A percentile compares a stretch with the other conserved stretches of the same genome.
These are phyloP conservation scores for Sporothrix brasiliensis DNA, from an alignment of 2,329 filamentous ascomycete species.

Conservation along the genomic window DNA sequence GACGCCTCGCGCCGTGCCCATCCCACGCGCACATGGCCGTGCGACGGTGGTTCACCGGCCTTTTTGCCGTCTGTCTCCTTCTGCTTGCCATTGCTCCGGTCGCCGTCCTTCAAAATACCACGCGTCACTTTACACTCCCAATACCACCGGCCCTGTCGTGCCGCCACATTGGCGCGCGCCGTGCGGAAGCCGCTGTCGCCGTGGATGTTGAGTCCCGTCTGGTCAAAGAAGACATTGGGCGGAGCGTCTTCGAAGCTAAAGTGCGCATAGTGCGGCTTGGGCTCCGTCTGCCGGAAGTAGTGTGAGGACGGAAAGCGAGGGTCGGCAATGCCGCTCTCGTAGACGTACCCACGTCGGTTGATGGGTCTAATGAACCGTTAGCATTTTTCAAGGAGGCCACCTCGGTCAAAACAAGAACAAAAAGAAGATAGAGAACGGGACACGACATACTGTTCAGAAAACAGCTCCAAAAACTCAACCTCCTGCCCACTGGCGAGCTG, in stretches of 20 bases:
- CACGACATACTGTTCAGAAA: conserved; percentile 62
- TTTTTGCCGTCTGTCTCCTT: not conserved
- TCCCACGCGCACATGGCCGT: conserved; percentile 77
- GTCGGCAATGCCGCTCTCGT: conserved; percentile 88
- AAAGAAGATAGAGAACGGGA: not conserved
- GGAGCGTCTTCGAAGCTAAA: conserved; percentile 94
- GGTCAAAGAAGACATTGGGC: conserved; percentile 79
- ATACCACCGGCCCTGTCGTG: conserved; percentile 86
- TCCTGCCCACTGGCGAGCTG: conserved; percentile 53
- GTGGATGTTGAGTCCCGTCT: conserved; percentile 73
- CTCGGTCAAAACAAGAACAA: not conserved
- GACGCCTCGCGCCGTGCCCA: conserved; percentile 82
- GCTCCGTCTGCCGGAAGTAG: conserved; percentile 87
- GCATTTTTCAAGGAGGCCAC: not conserved
- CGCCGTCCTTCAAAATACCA: conserved; percentile 61
- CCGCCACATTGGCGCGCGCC: conserved; percentile 85
- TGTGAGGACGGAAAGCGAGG: conserved; percentile 82
- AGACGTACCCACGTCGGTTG: conserved; percentile 77
- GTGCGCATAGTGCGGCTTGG: conserved; percentile 77
- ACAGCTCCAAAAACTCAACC: conserved; percentile 64
- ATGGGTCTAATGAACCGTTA: conserved; percentile 32
- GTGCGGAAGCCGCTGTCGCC: conserved; percentile 93
- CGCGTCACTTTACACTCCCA: conserved; percentile 90
- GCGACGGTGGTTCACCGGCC: conserved; percentile 51
- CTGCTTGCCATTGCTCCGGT: conserved; percentile 42